A percentile compares a stretch with the other conserved stretches of the same genome.
Conservation (phyloP, 768 basidiomycete species). For the Amanita subjunquillea region DNA sequence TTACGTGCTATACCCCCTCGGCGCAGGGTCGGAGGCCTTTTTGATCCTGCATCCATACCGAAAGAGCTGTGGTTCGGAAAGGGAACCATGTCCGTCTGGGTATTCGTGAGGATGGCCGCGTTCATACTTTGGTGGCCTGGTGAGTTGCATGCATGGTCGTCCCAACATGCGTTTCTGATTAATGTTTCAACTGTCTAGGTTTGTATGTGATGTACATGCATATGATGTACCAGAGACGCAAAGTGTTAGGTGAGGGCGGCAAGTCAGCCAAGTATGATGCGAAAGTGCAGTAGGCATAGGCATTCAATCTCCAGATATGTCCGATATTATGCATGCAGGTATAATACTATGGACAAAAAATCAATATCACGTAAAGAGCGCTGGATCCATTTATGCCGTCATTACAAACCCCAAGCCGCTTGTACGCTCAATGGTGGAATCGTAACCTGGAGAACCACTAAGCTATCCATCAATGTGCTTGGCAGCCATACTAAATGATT, state of each 20-base stretch:
- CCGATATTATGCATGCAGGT: no score
- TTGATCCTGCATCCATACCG: constrained; percentile 74
- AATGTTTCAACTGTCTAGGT: constrained; percentile 16
- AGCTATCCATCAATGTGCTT: no score
- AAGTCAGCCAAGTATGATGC: background rate
- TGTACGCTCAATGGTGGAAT: no score
- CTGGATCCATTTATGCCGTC: no score
- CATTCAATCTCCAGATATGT: no score
- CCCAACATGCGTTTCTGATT: background rate
- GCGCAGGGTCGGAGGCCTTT: constrained; percentile 85
- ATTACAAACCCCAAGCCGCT: no score
- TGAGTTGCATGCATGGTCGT: constrained; percentile 21
- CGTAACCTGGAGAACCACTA: no score
- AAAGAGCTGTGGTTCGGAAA: constrained; percentile 29
- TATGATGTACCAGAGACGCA: constrained; percentile 43
- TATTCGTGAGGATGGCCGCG: constrained; percentile 36
- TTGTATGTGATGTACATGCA: constrained; percentile 43
- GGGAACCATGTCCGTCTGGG: constrained; percentile 24
- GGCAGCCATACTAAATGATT: no score
- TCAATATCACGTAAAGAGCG: no score
- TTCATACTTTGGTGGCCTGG: constrained; percentile 88
- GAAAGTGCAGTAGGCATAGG: no score
- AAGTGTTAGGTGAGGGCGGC: constrained; percentile 22
- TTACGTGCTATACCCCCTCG: constrained; percentile 87
- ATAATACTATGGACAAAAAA: no score